Evolutionary conservation across 345 rosid species (phyloP), one percentile per base, ranked within the genome.

Genomic region (Camelina sativa): DNA sequence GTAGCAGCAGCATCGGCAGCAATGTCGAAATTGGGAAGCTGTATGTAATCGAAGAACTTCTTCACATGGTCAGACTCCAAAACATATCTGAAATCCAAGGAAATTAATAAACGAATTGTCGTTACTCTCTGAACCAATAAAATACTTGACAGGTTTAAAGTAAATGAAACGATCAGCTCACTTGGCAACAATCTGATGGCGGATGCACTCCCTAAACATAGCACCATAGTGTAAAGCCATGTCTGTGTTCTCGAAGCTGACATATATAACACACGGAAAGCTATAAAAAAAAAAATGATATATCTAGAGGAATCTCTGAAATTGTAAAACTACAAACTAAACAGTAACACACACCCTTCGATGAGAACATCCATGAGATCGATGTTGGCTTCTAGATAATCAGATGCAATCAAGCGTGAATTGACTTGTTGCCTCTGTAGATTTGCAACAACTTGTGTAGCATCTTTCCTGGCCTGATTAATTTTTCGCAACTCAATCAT

Each of bases 1-100:
- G 99, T 91, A 9, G 95, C 98, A 81, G 96, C 99, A 78, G 96
- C 99, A 88, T 92, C 98, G 46, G 99, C 98, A 62, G 98, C 92
- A 79, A 96, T 82, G 67, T 96, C 98, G 16, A 96, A 96, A 80
- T 96, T 92, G 35, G 98, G 97, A 76, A 96, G 91, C 80, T 89
- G 98, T 78, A 96, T 96, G 73, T 81, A 89, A 62, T 91, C 86
- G 48, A 96, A 96, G 82, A 92, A 89, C 83, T 91, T 92, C 89
- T 87, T 96, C 84, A 92, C 79, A 71, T 92, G 86, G 65, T 82
- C 82, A 0, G 96, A 88, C 77, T 96, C 98, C 84, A 96, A 80
- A 74, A 96, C 97, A 79, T 91, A 91, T 79, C 99, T 96, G 81
- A 81, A 81, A 83, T 41, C 69, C 68, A 35, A 53, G 4, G 72